Evolutionary conservation across 768 basidiomycete species (phyloP).

Genomic region (Podaxis mareebaensis): DNA sequence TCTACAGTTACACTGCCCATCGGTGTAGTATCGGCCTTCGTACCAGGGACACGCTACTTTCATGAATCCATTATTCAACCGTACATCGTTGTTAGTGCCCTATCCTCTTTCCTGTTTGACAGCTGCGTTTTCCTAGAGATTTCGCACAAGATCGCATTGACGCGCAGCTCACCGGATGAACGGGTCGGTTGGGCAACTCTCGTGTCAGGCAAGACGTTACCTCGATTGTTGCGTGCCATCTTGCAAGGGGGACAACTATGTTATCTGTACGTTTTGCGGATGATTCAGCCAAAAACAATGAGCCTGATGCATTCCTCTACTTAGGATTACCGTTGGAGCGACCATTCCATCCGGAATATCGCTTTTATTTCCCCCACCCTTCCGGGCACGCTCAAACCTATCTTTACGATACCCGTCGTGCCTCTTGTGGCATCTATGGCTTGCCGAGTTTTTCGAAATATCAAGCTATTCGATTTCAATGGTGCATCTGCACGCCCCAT

Average conservation of each 20-base stretch:
- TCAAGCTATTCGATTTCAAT: background rate
- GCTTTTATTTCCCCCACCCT: no score
- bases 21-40: slow-evolving; percentile 20
- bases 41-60: slow-evolving; percentile 34
- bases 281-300: background rate
- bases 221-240: slow-evolving; percentile 26
- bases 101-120: slow-evolving; percentile 20
- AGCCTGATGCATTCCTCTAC: background rate
- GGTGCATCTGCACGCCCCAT: background rate
- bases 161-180: slow-evolving; percentile 16
- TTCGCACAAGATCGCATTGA: slow-evolving; percentile 25
- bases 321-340: no score
- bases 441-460: background rate
- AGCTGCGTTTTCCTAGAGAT: slow-evolving; percentile 36
- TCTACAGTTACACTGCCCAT: slow-evolving; percentile 26
- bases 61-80: slow-evolving; percentile 23
- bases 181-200: slow-evolving; percentile 16
- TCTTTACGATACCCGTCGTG: no score
- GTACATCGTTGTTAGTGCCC: no score
- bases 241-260: slow-evolving; percentile 33
- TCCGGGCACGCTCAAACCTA: no score
- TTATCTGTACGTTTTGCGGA: slow-evolving; percentile 27
- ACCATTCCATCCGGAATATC: no score
- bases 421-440: background rate
- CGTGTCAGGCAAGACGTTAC: slow-evolving; percentile 23